phyloP scores from a whole-genome alignment of 2,329 filamentous ascomycete species.

The Gaeumannomyces tritici region DNA sequence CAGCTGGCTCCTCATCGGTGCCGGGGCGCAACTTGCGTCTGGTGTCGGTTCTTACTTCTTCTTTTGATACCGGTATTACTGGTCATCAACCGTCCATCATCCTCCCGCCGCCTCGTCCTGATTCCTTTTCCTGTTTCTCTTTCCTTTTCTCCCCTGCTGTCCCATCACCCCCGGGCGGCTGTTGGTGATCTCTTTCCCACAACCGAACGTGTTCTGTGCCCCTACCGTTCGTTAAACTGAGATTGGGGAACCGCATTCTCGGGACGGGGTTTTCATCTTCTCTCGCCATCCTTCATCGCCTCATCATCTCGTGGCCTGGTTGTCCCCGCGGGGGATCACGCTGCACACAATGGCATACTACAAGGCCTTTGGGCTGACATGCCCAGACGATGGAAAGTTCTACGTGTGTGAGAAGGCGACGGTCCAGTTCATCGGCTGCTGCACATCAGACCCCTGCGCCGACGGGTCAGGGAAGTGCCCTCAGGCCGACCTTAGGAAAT shows the following conservation, averaged over 20 bases:
- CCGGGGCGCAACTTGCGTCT: background rate
- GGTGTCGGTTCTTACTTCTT: background rate
- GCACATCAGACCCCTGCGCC: conserved; percentile 23
- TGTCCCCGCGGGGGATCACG: background rate
- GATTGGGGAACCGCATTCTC: background rate
- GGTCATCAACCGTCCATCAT: background rate
- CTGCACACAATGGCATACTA: background rate
- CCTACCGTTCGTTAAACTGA: background rate
- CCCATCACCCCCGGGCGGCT: no score
- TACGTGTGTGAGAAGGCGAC: conserved; percentile 19
- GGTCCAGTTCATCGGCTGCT: conserved; percentile 29
- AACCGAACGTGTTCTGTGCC: no score
- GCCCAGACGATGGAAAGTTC: conserved; percentile 22
- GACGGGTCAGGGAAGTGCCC: conserved; percentile 22
- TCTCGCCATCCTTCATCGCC: background rate
- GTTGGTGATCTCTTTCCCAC: no score
- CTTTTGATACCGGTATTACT: background rate
- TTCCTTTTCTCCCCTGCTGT: background rate
- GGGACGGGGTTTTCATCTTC: background rate
- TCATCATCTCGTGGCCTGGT: background rate
- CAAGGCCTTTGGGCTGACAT: conserved; percentile 18
- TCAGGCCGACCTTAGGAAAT: conserved; percentile 18
- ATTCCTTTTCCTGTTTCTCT: background rate
- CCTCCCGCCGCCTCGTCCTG: background rate
- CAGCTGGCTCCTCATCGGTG: background rate